Evolutionary conservation across 1,284 basidiomycete genomes (phyloP), one percentile per base, ranked within the genome.

Genomic region (Ustilago nuda): DNA sequence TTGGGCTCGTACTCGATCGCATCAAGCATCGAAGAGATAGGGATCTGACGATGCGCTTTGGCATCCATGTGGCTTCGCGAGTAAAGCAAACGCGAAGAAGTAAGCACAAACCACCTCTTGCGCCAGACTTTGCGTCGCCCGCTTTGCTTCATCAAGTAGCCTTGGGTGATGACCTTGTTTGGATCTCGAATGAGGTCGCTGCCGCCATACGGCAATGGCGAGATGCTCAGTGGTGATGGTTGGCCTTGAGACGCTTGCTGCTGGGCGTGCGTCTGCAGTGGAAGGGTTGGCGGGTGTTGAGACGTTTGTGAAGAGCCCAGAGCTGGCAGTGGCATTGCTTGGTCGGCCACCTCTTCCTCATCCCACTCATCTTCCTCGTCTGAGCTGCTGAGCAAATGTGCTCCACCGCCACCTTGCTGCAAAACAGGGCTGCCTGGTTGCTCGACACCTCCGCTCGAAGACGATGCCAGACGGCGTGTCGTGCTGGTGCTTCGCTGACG

Each of bases 91-190:
- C 81, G 74, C 17, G 82, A 76, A 13, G 82, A 74, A 15, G 84
- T 86, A 11, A 88, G 77, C 8, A 87, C 83, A 43, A 88, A 88
- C 86, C 87, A 88, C 12, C 87, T 88, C 87, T 99, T 99, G 66
- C 94, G 89, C 97, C 97, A 99, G 69, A 91, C 93, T 81, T 94
- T 92, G 80, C 95, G 90, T 78, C 96, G 94, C 56, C 91, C 91
- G 50, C 94, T 94, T 86, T 95, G 95, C 86, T 99, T 99, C 93
- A 97, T 96, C 70, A 99, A 88, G 86, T 99, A 99, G 2, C 95
- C 95, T 35, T 92, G 83, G 5, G 81, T 80, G 60, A 85, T 82
- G 60, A 85, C 76, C 27, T 80, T 82, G 72, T 80, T 78, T 1
- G 76, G 73, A 51, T 85, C 82, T 6, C 66, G 66, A 15, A 76